A percentile compares a stretch with the other conserved stretches of the same genome.
Evolutionary conservation across 306 rosid genomes (phyloP).

Genomic region (Rosa rugosa): DNA sequence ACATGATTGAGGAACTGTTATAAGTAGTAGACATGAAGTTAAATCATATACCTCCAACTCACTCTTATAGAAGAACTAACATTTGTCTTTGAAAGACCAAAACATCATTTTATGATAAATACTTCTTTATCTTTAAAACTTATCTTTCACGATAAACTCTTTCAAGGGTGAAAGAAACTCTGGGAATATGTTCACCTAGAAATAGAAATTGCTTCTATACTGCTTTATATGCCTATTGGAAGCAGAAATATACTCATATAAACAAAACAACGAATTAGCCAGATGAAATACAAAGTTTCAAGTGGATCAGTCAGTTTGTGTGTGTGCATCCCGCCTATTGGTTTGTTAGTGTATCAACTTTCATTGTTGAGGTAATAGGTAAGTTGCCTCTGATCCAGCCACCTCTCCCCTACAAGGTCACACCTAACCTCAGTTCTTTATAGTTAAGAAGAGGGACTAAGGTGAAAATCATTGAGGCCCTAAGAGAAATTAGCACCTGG

Average conservation of each 20-base stretch:
- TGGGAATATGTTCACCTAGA: neutral
- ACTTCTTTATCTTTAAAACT: neutral
- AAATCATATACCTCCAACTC: neutral
- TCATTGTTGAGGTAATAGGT: neutral
- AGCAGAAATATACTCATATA: neutral
- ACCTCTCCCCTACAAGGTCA: neutral
- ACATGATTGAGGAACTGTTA: neutral
- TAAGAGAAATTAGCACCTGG: neutral
- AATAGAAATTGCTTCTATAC: neutral
- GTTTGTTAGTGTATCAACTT: neutral
- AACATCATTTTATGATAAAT: neutral
- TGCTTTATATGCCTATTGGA: neutral
- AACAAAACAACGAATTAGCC: neutral
- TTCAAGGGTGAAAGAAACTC: neutral
- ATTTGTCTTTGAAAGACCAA: neutral
- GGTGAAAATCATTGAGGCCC: neutral
- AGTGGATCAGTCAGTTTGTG: neutral
- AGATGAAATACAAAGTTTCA: neutral
- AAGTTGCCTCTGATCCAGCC: neutral
- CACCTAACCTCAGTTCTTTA: neutral
- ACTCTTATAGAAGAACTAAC: neutral
- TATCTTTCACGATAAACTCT: neutral
- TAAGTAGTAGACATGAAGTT: neutral
- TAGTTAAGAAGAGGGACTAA: neutral
- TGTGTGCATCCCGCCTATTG: neutral